Evolutionary conservation across 148 eudicot species (phyloP), one percentile per base, ranked within the genome.

Genomic region (Rhododendron kiyosumense): DNA sequence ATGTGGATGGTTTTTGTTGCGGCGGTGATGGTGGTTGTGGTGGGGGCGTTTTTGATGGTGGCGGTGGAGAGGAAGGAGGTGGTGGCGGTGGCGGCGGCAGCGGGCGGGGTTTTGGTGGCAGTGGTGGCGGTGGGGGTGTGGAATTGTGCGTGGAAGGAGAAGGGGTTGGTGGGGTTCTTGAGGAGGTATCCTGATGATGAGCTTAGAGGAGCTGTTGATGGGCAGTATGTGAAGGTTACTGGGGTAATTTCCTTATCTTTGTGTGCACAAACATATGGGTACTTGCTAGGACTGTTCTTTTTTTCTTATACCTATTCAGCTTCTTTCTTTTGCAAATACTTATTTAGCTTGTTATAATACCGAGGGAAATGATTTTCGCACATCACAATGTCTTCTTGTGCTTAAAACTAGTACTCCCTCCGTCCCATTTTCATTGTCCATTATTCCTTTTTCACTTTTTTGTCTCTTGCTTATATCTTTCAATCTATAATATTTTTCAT

Each of bases 161-260:
- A 90, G 81, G 94, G 92, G 32, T 86, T 95, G 63, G 13, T 92
- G 88, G 85, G 93, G 13, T 95, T 85, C 89, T 90, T 93, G 85
- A 87, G 49, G 49, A 89, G 82, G 74, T 93, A 91, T 67, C 93
- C 94, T 15, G 94, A 92, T 90, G 92, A 93, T 89, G 98, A 93
- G 91, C 95, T 96, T 57, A 91, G 99, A 85, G 97, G 93, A 63
- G 98, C 98, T 81, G 85, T 91, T 82, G 97, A 96, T 91, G 99
- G 98, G 4, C 97, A 96, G 88, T 95, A 90, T 86, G 98, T 95
- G 88, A 96, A 96, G 91, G 94, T 96, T 84, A 95, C 99, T 43
- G 99, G 99, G 99, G 99, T 96, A 96, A 91, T 71, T 84, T 83
- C 46, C 7, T 26, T 54, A 11, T 45, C 79, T 63, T 54, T 28